A percentile compares a stretch with the other conserved stretches of the same genome.
Evolutionary conservation across 176 grass and related monocot species (phyloP).

Genomic region (Dendrocalamus sinicus): DNA sequence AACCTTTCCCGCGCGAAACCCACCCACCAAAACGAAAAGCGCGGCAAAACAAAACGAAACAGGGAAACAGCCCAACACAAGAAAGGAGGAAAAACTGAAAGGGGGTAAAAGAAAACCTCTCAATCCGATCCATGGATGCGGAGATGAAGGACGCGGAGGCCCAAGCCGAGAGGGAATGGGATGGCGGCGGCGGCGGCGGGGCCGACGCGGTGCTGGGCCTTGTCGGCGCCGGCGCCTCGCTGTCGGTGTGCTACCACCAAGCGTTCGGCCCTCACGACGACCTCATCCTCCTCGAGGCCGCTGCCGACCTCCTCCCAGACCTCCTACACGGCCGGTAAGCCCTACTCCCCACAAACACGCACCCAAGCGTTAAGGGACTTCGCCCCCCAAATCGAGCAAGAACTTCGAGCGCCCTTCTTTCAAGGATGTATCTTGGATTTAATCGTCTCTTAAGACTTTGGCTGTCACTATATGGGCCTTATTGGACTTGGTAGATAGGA

Average conservation of each 20-base stretch:
- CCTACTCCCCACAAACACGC: neutral
- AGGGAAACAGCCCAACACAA: neutral
- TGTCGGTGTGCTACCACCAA: slow-evolving; percentile 76
- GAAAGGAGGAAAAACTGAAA: neutral
- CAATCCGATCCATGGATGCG: slow-evolving; percentile 37
- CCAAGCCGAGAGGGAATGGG: slow-evolving; percentile 25
- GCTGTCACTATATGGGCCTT: too few species aligned
- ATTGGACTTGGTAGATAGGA: too few species aligned
- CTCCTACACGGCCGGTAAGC: slow-evolving; percentile 70
- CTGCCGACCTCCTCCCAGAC: slow-evolving; percentile 67
- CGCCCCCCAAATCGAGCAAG: slow-evolving; percentile 21
- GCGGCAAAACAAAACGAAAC: slow-evolving; percentile 28
- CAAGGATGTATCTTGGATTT: neutral
- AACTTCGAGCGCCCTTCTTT: neutral
- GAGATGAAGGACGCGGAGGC: slow-evolving; percentile 35
- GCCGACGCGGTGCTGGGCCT: slow-evolving; percentile 68
- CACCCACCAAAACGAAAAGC: slow-evolving; percentile 24
- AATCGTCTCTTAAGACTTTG: neutral
- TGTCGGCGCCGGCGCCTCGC: slow-evolving; percentile 44
- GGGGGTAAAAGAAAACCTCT: neutral
- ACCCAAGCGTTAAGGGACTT: neutral
- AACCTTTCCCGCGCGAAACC: slow-evolving; percentile 46
- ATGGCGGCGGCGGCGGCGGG: slow-evolving; percentile 50
- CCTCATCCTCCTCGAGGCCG: slow-evolving; percentile 81
- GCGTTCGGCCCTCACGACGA: slow-evolving; percentile 73